Conservation (phyloP, 1,139 yeast genomes). For the Wickerhamomyces sp. region DNA sequence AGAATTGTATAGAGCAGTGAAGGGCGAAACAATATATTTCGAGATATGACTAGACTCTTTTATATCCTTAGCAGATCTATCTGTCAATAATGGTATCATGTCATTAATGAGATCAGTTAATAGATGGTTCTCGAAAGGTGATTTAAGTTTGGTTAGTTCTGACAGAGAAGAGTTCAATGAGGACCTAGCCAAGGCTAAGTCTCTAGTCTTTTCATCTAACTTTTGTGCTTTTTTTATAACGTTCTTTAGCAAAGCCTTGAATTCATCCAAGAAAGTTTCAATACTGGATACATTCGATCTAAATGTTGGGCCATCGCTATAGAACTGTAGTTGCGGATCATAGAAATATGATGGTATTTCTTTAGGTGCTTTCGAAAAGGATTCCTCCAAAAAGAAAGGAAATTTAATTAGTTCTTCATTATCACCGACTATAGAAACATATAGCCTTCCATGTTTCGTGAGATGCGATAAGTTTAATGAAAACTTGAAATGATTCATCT, state of each 20-base stretch:
- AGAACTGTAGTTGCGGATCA: neutral
- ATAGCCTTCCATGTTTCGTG: slow-evolving; percentile 8
- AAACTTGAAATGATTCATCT: slow-evolving; percentile 1
- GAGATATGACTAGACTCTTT: slow-evolving; percentile 14
- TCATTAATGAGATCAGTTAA: slow-evolving; percentile 13
- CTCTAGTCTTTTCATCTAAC: slow-evolving; percentile 17
- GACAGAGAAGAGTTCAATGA: slow-evolving; percentile 13
- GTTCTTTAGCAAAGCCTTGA: slow-evolving; percentile 10
- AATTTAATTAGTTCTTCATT: slow-evolving; percentile 4
- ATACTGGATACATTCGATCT: slow-evolving; percentile 6
- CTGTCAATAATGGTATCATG: slow-evolving; percentile 14
- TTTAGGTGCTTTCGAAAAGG: neutral
- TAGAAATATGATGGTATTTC: slow-evolving; percentile 1
- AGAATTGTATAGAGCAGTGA: slow-evolving; percentile 14
- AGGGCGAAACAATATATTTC: slow-evolving; percentile 14
- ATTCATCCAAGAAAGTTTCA: slow-evolving; percentile 7
- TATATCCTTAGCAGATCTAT: slow-evolving; percentile 16
- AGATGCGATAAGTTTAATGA: slow-evolving; percentile 1
- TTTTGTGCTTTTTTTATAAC: slow-evolving; percentile 17
- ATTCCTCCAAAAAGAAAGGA: neutral
- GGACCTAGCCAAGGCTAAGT: slow-evolving; percentile 16
- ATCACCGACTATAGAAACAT: slow-evolving; percentile 7
- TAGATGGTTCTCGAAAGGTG: slow-evolving; percentile 6
- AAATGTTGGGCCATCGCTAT: slow-evolving; percentile 12
- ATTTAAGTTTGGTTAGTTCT: slow-evolving; percentile 11